Percentiles rank a stretch among this genome's conserved stretches.
Evolutionary conservation across 2,329 filamentous ascomycete species (phyloP).

Genomic region (Arachnomyces sp.): DNA sequence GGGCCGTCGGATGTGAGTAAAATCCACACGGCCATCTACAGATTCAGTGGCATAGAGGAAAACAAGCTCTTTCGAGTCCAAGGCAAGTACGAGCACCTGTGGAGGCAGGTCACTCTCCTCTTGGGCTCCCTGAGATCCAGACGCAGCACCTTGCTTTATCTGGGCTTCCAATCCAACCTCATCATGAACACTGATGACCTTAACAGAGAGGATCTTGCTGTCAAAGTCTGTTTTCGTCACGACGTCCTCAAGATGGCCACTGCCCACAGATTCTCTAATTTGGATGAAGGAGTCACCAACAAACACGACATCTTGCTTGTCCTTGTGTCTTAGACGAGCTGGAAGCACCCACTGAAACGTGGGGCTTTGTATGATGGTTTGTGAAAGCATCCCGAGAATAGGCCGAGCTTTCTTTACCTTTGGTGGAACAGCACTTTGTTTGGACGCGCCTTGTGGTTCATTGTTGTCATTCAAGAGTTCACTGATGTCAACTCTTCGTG

Average conservation of each 20-base stretch:
- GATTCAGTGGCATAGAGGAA: slow-evolving; percentile 62
- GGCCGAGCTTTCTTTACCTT: slow-evolving; percentile 31
- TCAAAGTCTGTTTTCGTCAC: slow-evolving; percentile 72
- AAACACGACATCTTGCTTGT: slow-evolving; percentile 75
- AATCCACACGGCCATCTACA: slow-evolving; percentile 45
- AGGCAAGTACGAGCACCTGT: slow-evolving; percentile 70
- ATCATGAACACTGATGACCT: slow-evolving; percentile 58
- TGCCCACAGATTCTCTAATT: slow-evolving; percentile 62
- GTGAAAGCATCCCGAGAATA: slow-evolving; percentile 65
- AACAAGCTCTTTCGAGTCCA: slow-evolving; percentile 64
- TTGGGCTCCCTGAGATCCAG: slow-evolving; percentile 1
- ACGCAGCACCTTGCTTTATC: slow-evolving; percentile 17
- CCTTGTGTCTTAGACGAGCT: slow-evolving; percentile 62
- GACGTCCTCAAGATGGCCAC: slow-evolving; percentile 68
- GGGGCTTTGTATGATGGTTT: slow-evolving; percentile 70
- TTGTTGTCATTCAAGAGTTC: slow-evolving; percentile 12
- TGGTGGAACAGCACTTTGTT: slow-evolving; percentile 3
- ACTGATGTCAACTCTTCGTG: slow-evolving; percentile 11
- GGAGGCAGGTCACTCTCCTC: slow-evolving; percentile 50
- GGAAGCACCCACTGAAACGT: slow-evolving; percentile 70
- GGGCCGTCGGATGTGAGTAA: slow-evolving; percentile 53
- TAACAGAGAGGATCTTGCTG: slow-evolving; percentile 68
- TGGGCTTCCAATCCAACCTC: slow-evolving; percentile 30
- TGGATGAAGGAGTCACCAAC: slow-evolving; percentile 76
- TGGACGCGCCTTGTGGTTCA: background rate